Percentiles rank a stretch among this genome's conserved stretches.
Conservation (phyloP, 2,329 filamentous ascomycete genomes). For the Lizonia empirigonia region DNA sequence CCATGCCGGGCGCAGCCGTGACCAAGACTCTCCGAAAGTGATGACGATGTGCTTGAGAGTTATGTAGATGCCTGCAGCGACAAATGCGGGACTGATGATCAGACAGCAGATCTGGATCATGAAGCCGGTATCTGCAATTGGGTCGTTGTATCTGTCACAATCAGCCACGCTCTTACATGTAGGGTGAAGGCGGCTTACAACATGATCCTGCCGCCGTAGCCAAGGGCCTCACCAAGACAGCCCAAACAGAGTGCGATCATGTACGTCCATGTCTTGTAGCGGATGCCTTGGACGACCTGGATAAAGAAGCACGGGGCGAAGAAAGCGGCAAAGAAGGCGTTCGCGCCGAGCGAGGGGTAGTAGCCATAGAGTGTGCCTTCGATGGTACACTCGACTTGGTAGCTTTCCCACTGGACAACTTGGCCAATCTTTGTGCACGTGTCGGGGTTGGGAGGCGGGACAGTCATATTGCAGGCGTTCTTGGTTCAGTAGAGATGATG, state of each 20-base stretch:
- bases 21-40: constrained; percentile 55
- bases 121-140: constrained; percentile 57
- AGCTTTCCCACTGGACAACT: constrained; percentile 1
- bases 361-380: constrained; percentile 60
- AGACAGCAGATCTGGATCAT: constrained; percentile 61
- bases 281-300: constrained; percentile 57
- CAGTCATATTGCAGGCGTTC: constrained; percentile 22
- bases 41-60: constrained; percentile 63
- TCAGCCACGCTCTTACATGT: constrained; percentile 3
- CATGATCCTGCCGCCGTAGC: constrained; percentile 62
- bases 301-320: constrained; percentile 57
- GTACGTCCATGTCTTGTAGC: constrained; percentile 62
- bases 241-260: constrained; percentile 57
- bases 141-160: constrained; percentile 48
- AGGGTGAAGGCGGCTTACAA: constrained; percentile 44
- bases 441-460: constrained; percentile 27
- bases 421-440: constrained; percentile 26
- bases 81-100: constrained; percentile 62
- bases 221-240: constrained; percentile 58
- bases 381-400: constrained; percentile 48
- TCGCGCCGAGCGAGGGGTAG: constrained; percentile 57
- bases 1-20: constrained; percentile 39
- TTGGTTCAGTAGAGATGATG: no score
- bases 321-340: constrained; percentile 59
- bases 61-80: constrained; percentile 62